A percentile compares a stretch with the other conserved stretches of the same genome.
phyloP scores from a whole-genome alignment of 495 filamentous ascomycete genomes.

The Cladorrhinum samala region DNA sequence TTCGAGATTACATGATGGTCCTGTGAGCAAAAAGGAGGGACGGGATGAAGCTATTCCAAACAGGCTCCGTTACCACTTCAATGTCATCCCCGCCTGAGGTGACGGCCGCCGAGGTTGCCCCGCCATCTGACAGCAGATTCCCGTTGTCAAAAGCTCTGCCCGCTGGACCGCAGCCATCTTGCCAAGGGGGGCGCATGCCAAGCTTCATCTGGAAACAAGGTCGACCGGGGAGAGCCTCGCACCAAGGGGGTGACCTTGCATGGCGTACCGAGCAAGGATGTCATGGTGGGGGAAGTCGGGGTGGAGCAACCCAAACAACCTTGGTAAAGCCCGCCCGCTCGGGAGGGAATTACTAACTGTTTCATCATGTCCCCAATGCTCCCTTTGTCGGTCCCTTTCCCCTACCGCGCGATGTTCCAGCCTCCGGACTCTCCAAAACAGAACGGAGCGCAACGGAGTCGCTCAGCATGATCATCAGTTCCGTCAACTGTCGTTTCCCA shows the following conservation, averaged over 20 bases:
- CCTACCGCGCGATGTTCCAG: neutral
- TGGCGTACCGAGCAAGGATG: neutral
- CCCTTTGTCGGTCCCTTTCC: no score
- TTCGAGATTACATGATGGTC: neutral
- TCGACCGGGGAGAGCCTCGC: conserved; percentile 2
- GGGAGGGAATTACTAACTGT: neutral
- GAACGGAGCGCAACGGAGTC: neutral
- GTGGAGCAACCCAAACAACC: neutral
- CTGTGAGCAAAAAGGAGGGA: neutral
- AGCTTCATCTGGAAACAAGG: conserved; percentile 2
- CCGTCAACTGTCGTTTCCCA: no score
- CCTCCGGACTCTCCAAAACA: no score
- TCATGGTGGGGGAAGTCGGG: neutral
- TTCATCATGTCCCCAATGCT: neutral
- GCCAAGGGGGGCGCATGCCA: neutral
- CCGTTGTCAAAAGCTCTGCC: no score
- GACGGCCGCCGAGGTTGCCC: neutral
- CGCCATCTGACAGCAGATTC: no score
- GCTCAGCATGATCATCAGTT: no score
- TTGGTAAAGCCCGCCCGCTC: neutral
- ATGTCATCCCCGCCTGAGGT: neutral
- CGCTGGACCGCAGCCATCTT: neutral
- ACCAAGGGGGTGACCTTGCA: neutral
- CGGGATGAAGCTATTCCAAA: neutral
- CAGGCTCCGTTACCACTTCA: neutral